phyloP scores from a whole-genome alignment of 1,139 yeast species.

The Trichomonascaceae sp. region DNA sequence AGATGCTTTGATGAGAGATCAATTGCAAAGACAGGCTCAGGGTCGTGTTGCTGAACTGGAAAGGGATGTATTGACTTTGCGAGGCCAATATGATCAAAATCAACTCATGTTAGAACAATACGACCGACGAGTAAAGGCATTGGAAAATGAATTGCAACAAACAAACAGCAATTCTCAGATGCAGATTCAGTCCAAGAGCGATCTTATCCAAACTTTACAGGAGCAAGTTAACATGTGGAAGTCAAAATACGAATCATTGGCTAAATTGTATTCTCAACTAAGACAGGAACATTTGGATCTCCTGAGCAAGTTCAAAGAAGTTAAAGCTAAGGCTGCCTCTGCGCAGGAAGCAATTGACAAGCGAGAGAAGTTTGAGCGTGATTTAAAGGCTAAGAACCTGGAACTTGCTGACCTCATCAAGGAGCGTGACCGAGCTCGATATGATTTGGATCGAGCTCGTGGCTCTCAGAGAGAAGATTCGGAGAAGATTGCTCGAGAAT shows the following conservation, averaged over 20 bases:
- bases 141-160: conserved; percentile 66
- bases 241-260: conserved; percentile 81
- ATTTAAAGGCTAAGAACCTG: conserved; percentile 74
- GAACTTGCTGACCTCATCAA: conserved; percentile 86
- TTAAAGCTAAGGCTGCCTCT: conserved; percentile 84
- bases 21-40: conserved; percentile 69
- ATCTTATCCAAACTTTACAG: conserved; percentile 59
- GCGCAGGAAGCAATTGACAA: conserved; percentile 89
- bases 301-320: conserved; percentile 70
- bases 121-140: conserved; percentile 75
- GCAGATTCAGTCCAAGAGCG: conserved; percentile 74
- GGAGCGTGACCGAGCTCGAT: conserved; percentile 83
- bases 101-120: conserved; percentile 81
- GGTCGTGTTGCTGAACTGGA: conserved; percentile 78
- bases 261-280: conserved; percentile 82
- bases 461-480: conserved; percentile 63
- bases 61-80: conserved; percentile 67
- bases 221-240: conserved; percentile 80
- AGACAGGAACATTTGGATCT: conserved; percentile 87
- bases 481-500: conserved; percentile 60
- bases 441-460: conserved; percentile 69
- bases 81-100: conserved; percentile 82
- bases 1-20: conserved; percentile 63
- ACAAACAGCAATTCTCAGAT: conserved; percentile 62
- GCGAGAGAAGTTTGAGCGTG: conserved; percentile 78